Base-by-base conservation (phyloP, 1,139 yeast genomes). In the Ashbya aceris region DNA sequence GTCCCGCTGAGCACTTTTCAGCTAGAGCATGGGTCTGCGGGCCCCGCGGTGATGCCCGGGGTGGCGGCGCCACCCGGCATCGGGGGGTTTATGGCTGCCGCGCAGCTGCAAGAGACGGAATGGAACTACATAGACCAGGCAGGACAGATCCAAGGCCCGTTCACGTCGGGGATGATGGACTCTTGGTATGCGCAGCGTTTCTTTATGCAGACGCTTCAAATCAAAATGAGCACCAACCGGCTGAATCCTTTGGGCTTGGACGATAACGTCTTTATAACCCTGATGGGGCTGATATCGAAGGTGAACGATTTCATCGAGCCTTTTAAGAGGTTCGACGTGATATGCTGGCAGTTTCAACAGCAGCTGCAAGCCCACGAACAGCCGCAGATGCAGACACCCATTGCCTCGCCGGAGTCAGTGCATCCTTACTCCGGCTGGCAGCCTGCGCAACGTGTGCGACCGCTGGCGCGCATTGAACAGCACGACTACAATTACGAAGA, bases 111-210 rank as follows among this genome's bases (percentile, higher is more conserved):
- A 13, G 50, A 46, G 20, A 58, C 65, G 3, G 59, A 54, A 27
- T 61, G 66, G 66, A 54, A 54, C 33, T 61, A 61, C 42, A 38
- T 58, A 9, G 66, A 61, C 45, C 46, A 53, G 8, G 48, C 51
- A 31, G 56, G 56, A 13, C 49, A 50, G n/a, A 39, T 57, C 8
- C 64, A 60, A 45, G 66, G 66, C 4, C 66, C 66, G 2, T 60
- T 60, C 41, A 47, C 49, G 10, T 50, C 64, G 3, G 38, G 40
- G 9, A 44, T 51, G 14, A 61, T 61, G 66, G 50, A 56, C 14
- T 48, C 45, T 12, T 61, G 66, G 66, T 53, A 51, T 30, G 46
- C 47, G n/a, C 44, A 48, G 26, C 60, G 61, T 2, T 61, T 54
- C 45, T 57, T 61, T 39, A 60, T 53, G 36, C 52, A 52, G 7